Conservation (phyloP, 2,329 filamentous ascomycete species). For the Talaromyces sp. region DNA sequence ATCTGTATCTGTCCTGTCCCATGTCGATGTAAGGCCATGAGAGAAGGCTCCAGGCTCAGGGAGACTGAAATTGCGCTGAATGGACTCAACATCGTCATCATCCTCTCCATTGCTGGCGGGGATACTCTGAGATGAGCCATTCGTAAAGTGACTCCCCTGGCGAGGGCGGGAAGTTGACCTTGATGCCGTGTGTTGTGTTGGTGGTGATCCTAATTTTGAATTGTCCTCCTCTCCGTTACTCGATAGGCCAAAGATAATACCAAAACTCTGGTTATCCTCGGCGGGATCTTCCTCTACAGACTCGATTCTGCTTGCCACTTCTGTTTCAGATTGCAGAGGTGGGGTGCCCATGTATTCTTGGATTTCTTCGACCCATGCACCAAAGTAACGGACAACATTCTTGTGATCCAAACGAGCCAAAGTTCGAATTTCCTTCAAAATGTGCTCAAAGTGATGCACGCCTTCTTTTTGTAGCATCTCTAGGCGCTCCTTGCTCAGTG, state of each 20-base stretch:
- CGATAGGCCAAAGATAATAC: conserved; percentile 38
- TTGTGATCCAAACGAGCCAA: conserved; percentile 58
- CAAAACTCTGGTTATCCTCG: conserved; percentile 26
- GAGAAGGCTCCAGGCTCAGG: conserved; percentile 14
- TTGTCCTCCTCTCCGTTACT: conserved; percentile 19
- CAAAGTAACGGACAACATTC: conserved; percentile 63
- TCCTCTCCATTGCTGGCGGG: conserved; percentile 24
- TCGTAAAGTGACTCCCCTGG: conserved; percentile 30
- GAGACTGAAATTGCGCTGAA: conserved; percentile 37
- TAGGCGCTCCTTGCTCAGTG: conserved; percentile 49
- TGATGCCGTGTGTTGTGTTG: conserved; percentile 3
- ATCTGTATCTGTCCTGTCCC: conserved; percentile 29
- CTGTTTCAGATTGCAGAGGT: neutral
- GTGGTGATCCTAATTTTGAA: conserved; percentile 11
- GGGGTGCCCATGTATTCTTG: conserved; percentile 18
- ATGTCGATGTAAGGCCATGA: conserved; percentile 28
- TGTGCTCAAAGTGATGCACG: conserved; percentile 49
- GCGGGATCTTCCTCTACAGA: conserved; percentile 5
- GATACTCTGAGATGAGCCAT: conserved; percentile 35
- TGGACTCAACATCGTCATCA: conserved; percentile 46
- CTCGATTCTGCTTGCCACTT: neutral
- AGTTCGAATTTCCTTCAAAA: conserved; percentile 57
- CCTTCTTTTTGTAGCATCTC: conserved; percentile 48
- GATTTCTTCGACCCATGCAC: conserved; percentile 56
- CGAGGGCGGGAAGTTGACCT: conserved; percentile 15